Conservation (phyloP, 2,329 filamentous ascomycete genomes). For the Verticillium longisporum region DNA sequence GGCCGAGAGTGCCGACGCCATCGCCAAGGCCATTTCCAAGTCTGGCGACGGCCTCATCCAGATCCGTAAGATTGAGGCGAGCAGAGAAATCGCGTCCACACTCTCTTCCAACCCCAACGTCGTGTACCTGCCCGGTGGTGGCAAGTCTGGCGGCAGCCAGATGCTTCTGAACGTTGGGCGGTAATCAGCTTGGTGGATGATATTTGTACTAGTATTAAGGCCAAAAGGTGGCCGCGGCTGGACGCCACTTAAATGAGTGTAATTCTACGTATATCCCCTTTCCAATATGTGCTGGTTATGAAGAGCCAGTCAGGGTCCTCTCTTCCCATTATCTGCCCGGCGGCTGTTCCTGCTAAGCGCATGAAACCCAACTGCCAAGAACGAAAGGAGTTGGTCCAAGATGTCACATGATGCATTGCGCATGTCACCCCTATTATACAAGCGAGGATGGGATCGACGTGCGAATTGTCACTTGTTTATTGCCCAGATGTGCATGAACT, state of each 20-base stretch:
- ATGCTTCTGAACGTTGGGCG: slow-evolving; percentile 47
- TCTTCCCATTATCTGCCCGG: too few relatives aligned
- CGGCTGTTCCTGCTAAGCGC: too few relatives aligned
- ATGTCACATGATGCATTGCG: too few relatives aligned
- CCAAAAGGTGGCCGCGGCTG: slow-evolving; percentile 4
- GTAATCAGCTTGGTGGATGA: slow-evolving; percentile 15
- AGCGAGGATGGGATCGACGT: too few relatives aligned
- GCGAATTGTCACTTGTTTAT: background rate
- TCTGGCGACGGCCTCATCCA: slow-evolving; percentile 87
- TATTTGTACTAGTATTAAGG: slow-evolving; percentile 8
- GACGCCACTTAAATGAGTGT: slow-evolving; percentile 18
- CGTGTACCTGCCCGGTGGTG: slow-evolving; percentile 81
- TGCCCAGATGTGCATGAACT: background rate
- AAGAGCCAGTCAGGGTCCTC: background rate
- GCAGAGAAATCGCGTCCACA: slow-evolving; percentile 89
- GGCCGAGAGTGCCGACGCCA: slow-evolving; percentile 92
- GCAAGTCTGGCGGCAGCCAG: slow-evolving; percentile 41
- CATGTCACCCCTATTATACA: too few relatives aligned
- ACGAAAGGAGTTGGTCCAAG: too few relatives aligned
- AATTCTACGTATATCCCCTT: slow-evolving; percentile 9
- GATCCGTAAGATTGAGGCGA: slow-evolving; percentile 96
- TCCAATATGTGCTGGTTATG: background rate
- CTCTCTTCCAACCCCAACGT: slow-evolving; percentile 90
- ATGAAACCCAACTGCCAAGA: too few relatives aligned
- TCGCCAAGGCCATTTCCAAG: slow-evolving; percentile 89